phyloP scores from a whole-genome alignment of 2,329 filamentous ascomycete species.

The Ceratocystis cacaofunesta region DNA sequence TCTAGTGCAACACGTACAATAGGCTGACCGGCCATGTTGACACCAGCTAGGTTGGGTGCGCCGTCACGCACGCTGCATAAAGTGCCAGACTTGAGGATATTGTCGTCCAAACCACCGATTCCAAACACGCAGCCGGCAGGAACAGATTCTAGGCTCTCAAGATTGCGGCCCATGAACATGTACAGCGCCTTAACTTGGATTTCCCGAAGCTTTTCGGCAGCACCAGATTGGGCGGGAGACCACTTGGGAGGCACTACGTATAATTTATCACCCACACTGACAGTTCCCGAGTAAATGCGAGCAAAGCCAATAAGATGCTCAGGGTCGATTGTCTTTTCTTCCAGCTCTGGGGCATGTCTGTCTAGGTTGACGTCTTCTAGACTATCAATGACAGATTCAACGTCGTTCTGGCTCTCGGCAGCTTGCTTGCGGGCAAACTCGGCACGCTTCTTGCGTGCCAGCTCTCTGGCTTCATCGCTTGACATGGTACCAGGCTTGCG shows the following conservation, averaged over 20 bases:
- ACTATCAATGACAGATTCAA: constrained; percentile 10
- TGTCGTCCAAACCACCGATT: constrained; percentile 79
- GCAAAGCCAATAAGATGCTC: constrained; percentile 94
- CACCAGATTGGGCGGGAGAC: constrained; percentile 61
- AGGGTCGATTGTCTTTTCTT: constrained; percentile 49
- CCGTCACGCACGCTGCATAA: constrained; percentile 78
- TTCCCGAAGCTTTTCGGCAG: constrained; percentile 59
- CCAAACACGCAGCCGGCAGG: constrained; percentile 93
- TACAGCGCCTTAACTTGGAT: constrained; percentile 80
- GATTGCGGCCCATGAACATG: constrained; percentile 82
- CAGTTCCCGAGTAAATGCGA: constrained; percentile 76
- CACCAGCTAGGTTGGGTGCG: constrained; percentile 77
- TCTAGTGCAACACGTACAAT: constrained; percentile 96
- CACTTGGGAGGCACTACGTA: constrained; percentile 92
- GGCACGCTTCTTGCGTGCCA: constrained; percentile 76
- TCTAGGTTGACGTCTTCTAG: constrained; percentile 36
- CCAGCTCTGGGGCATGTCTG: constrained; percentile 31
- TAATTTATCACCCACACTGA: constrained; percentile 77
- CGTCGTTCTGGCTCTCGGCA: constrained; percentile 32
- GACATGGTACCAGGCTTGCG: constrained; percentile 56
- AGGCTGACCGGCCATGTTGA: constrained; percentile 64
- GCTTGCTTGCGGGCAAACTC: constrained; percentile 72
- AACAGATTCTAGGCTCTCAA: constrained; percentile 70
- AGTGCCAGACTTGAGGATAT: constrained; percentile 91
- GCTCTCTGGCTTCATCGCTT: constrained; percentile 76